Evolutionary conservation across 2,329 filamentous ascomycete genomes (phyloP), one percentile per base, ranked within the genome.

Genomic region (Ceratocystiopsis sp.): DNA sequence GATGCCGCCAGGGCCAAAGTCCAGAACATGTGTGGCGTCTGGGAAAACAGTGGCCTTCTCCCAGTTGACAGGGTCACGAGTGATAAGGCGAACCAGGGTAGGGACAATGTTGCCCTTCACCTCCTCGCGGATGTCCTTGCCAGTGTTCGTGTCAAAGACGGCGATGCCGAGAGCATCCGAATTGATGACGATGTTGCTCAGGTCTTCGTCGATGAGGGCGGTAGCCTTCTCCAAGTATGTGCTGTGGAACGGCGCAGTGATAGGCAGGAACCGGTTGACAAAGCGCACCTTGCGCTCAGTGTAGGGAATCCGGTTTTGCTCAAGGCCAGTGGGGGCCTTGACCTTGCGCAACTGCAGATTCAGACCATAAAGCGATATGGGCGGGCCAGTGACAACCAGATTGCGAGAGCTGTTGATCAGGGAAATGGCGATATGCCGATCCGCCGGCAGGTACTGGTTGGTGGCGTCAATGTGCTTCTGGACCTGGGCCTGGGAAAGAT

Each of bases 161-260:
- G 91, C 76, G 44, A 95, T 89, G 33, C 73, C 81, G 16, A 98
- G 71, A 34, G 75, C 72, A 44, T 73, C 73, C 44, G 77, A 73
- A 43, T 84, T 72, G 44, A 96, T 89, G 43, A 71, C 66, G 50
- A 96, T 68, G 51, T 87, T 74, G 60, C 84, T 84, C 48, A 98
- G 69, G 57, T 98, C 93, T 53, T 89, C 78, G 44, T 87, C 75
- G 48, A 98, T 85, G 53, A 86, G 71, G 47, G 78, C 73, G 21
- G 83, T 85, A 2, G 91, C 89, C 51, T 86, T 78, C 19, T 72
- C 68, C 15, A 98, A 76, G 58, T 96, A 95, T 48, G 85, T 80
- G 71, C 91, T 98, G 70, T 98, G 91, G 72, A 98, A 98, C 5
- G 91, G 93, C 11, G 91, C 86, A 1, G 89, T 95, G 60, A 98